Percentiles rank a stretch among this genome's conserved stretches.
Conservation (phyloP, 2,329 filamentous ascomycete genomes). For the Parastagonospora nodorum region DNA sequence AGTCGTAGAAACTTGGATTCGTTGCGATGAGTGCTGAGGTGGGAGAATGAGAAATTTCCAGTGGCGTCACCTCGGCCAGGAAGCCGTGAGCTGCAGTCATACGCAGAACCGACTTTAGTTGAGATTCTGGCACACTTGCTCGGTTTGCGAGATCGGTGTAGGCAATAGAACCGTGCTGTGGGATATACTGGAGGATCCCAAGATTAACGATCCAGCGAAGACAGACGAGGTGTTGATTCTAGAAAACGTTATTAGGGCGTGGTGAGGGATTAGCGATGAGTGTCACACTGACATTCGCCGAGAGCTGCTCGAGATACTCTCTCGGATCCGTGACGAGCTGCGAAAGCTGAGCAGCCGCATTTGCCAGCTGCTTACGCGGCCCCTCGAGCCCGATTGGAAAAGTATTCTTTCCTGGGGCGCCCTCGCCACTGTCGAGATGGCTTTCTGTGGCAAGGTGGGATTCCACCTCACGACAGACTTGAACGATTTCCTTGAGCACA, state of each 20-base stretch:
- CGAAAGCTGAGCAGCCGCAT: background rate
- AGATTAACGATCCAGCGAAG: conserved; percentile 3
- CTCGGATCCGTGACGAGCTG: background rate
- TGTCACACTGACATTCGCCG: background rate
- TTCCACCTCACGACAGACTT: background rate
- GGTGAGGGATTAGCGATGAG: no score
- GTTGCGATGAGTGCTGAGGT: background rate
- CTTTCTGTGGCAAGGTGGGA: background rate
- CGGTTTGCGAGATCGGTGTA: background rate
- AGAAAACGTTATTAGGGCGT: background rate
- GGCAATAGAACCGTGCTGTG: background rate
- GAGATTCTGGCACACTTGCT: background rate
- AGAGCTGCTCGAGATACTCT: background rate
- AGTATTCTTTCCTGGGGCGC: no score
- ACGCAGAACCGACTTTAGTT: background rate
- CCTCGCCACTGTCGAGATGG: background rate
- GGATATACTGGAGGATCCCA: background rate
- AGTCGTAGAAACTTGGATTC: background rate
- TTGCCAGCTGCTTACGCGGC: background rate
- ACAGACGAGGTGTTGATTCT: conserved; percentile 1
- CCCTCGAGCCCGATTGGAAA: background rate
- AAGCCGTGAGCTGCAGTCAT: conserved; percentile 1
- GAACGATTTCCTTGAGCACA: background rate
- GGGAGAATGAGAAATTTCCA: background rate
- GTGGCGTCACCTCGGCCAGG: background rate